A percentile compares a stretch with the other conserved stretches of the same genome.
These are phyloP conservation scores for Dipteronia sinensis DNA, from an alignment of 345 rosid genomes.

Conservation along the genomic window DNA sequence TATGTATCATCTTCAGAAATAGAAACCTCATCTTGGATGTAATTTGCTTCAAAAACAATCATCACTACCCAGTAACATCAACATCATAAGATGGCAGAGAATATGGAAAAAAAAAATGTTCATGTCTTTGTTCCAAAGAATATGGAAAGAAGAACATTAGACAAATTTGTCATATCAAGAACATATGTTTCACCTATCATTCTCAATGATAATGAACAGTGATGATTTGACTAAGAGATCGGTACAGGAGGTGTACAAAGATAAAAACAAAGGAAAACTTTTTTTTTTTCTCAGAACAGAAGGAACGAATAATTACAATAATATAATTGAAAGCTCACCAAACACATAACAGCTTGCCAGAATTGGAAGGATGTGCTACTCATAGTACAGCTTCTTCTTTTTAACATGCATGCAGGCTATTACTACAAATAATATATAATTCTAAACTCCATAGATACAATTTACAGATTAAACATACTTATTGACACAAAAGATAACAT, in stretches of 20 bases:
- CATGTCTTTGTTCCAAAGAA: constrained; percentile 1
- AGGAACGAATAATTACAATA: background rate
- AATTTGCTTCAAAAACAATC: background rate
- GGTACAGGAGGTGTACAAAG: background rate
- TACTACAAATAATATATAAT: background rate
- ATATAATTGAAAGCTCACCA: constrained; percentile 5
- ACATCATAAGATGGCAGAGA: background rate
- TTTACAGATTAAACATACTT: background rate
- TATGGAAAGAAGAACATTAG: background rate
- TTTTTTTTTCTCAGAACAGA: background rate
- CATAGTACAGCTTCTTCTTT: background rate
- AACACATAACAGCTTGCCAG: background rate
- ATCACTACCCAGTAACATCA: background rate
- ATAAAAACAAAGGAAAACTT: background rate
- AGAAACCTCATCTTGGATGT: background rate
- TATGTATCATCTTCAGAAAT: background rate
- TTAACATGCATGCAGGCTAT: background rate
- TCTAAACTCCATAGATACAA: background rate
- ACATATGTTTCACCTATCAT: background rate
- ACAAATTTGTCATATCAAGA: background rate
- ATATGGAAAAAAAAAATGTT: background rate
- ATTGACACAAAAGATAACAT: background rate
- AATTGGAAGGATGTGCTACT: background rate
- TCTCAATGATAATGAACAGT: background rate
- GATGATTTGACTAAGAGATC: background rate